Conservation (phyloP, 306 rosid genomes). For the Psophocarpus tetragonolobus region DNA sequence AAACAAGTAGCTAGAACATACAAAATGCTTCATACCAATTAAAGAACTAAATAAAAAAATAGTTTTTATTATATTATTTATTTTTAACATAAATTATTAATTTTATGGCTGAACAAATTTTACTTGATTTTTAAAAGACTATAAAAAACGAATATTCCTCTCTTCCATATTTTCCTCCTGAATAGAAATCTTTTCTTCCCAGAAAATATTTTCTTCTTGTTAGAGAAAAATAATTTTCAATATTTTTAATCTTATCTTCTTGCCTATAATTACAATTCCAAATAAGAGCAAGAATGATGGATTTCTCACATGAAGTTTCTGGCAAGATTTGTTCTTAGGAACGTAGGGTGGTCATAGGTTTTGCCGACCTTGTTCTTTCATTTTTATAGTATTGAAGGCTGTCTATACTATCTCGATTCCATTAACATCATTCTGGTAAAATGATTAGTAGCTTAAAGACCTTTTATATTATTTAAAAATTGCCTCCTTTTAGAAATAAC, state of each 20-base stretch:
- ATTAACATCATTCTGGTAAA: not conserved
- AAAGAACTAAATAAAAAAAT: too few species aligned
- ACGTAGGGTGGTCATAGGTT: conserved; percentile 14
- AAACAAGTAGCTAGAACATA: too few species aligned
- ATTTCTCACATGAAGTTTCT: not conserved
- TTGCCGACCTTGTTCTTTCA: conserved; percentile 10
- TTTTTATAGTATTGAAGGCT: conserved; percentile 1
- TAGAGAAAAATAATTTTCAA: not conserved
- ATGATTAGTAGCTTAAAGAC: not conserved
- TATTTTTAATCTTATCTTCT: not conserved
- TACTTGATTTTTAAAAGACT: not conserved
- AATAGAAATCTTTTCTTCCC: not conserved
- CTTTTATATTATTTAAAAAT: not conserved
- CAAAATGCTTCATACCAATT: too few species aligned
- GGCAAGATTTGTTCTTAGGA: not conserved
- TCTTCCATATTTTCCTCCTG: not conserved
- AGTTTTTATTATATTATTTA: too few species aligned
- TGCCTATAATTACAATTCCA: not conserved
- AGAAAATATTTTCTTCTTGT: not conserved
- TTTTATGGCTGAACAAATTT: too few species aligned
- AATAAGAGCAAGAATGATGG: conserved; percentile 10
- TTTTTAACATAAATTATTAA: too few species aligned
- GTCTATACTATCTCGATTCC: conserved; percentile 5
- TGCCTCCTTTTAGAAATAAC: not conserved
- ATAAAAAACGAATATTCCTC: too few species aligned